Evolutionary conservation across 1,284 basidiomycete species (phyloP).

Genomic region (Sparassis latifolia): DNA sequence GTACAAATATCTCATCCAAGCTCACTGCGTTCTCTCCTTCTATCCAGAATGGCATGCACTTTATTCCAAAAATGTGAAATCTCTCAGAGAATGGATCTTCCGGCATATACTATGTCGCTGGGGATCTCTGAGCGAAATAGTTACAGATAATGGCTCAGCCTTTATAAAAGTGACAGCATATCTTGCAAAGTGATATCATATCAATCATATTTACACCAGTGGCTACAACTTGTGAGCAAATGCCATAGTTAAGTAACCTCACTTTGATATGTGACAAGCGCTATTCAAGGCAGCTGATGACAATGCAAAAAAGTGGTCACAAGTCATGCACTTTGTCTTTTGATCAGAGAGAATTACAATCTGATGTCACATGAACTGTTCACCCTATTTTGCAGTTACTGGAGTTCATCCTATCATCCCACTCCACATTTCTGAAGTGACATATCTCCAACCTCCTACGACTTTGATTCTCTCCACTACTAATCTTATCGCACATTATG

Average conservation of each 20-base stretch:
- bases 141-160: slow-evolving; percentile 19
- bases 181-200: slow-evolving; percentile 26
- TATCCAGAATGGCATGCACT: slow-evolving; percentile 16
- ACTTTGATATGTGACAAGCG: slow-evolving; percentile 28
- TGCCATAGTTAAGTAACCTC: slow-evolving; percentile 30
- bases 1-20: slow-evolving; percentile 9
- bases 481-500: no score
- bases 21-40: slow-evolving; percentile 8
- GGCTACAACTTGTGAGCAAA: slow-evolving; percentile 38
- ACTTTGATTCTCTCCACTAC: no score
- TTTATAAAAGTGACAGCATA: slow-evolving; percentile 27
- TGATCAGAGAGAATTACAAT: slow-evolving; percentile 35
- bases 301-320: slow-evolving; percentile 25
- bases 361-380: slow-evolving; percentile 21
- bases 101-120: slow-evolving; percentile 20
- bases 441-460: no score
- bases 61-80: not conserved
- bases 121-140: slow-evolving; percentile 16
- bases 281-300: slow-evolving; percentile 30
- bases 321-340: slow-evolving; percentile 22
- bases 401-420: no score
- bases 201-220: slow-evolving; percentile 34
- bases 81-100: slow-evolving; percentile 19
- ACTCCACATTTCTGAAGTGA: no score
- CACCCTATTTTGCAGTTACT: slow-evolving; percentile 30